Conservation (phyloP, 192 early-diverging fungal genomes). For the Rhizophagus sp. region DNA sequence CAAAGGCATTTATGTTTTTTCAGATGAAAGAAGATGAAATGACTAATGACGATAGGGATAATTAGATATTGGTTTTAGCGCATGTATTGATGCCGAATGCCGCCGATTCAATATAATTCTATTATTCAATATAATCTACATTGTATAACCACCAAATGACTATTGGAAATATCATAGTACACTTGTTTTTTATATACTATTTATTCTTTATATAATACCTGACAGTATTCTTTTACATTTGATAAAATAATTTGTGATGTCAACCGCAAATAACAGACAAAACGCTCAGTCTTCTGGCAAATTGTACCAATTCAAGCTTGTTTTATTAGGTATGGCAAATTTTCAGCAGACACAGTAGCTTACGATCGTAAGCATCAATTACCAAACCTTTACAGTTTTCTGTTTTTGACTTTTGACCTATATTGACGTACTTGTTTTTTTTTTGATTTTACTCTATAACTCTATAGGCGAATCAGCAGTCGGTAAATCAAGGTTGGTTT, state of each 20-base stretch:
- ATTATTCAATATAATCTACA: neutral
- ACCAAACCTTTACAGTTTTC: neutral
- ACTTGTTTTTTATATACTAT: neutral
- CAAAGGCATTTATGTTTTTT: neutral
- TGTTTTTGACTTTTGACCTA: neutral
- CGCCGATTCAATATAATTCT: too few species aligned
- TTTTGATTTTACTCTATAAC: constrained; percentile 1
- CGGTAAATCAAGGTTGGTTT: constrained; percentile 65
- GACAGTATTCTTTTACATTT: neutral
- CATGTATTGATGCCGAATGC: neutral
- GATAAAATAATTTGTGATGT: neutral
- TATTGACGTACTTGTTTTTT: neutral
- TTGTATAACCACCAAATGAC: neutral
- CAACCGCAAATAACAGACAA: constrained; percentile 14
- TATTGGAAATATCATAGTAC: neutral
- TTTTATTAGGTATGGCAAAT: constrained; percentile 76
- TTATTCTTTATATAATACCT: neutral
- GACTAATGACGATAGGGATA: neutral
- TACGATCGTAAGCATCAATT: neutral
- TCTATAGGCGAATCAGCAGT: constrained; percentile 62
- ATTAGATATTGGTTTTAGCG: neutral
- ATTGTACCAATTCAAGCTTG: constrained; percentile 91
- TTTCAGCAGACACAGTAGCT: neutral
- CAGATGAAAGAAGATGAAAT: neutral
- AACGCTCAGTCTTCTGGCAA: constrained; percentile 50